Percentiles rank a stretch among this genome's conserved stretches.
Conservation (phyloP, 495 filamentous ascomycete species). For the Cercophora samala region DNA sequence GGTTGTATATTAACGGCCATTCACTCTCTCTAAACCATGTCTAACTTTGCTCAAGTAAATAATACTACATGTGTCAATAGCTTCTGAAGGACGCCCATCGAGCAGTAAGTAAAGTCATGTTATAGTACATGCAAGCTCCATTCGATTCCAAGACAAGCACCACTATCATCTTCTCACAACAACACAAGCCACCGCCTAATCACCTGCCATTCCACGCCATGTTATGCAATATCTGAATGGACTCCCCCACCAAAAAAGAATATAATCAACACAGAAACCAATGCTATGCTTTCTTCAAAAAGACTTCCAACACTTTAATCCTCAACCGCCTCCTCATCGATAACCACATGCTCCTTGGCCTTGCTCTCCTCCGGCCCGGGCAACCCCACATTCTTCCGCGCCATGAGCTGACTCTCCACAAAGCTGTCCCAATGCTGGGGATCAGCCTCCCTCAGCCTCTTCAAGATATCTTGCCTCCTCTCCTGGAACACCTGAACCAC, state of each 20-base stretch:
- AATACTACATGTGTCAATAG: neutral
- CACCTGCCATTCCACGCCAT: neutral
- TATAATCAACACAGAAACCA: neutral
- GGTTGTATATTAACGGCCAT: no score
- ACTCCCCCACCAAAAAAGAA: neutral
- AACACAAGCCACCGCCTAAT: neutral
- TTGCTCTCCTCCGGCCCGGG: neutral
- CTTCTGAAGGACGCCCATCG: neutral
- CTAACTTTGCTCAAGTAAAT: neutral
- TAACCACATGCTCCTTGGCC: neutral
- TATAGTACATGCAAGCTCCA: no score
- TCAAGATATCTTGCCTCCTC: slow-evolving; percentile 48
- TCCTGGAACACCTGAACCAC: slow-evolving; percentile 59
- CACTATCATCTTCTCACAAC: neutral
- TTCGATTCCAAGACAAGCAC: neutral
- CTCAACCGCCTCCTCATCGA: slow-evolving; percentile 2
- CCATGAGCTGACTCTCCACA: slow-evolving; percentile 64
- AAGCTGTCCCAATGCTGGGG: slow-evolving; percentile 61
- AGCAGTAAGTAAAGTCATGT: no score
- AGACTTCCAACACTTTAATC: neutral
- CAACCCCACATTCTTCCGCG: slow-evolving; percentile 52
- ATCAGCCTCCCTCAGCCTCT: slow-evolving; percentile 53
- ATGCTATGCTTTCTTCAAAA: neutral
- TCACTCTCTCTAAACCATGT: neutral
- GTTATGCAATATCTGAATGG: neutral